phyloP scores from a whole-genome alignment of 345 rosid genomes.

The Murraya koenigii region DNA sequence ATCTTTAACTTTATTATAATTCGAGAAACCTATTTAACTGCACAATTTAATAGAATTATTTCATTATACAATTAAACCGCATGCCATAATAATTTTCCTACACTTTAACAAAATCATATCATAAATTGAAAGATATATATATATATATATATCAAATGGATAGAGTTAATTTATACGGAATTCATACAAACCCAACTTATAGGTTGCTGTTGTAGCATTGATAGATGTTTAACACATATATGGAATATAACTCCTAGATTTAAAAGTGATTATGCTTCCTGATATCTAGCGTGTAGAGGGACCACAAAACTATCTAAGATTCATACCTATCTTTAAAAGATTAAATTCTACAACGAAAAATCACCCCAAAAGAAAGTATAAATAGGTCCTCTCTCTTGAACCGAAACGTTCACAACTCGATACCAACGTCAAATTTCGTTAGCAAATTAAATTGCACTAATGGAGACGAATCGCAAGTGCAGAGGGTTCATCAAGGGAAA shows the following conservation, averaged over 20 bases:
- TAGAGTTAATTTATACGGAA: not conserved
- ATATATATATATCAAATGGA: too few species aligned
- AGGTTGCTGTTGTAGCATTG: too few species aligned
- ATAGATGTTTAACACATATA: not conserved
- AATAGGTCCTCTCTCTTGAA: conserved; percentile 14
- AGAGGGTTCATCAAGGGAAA: conserved; percentile 55
- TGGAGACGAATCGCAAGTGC: conserved; percentile 49
- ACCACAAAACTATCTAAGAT: conserved; percentile 28
- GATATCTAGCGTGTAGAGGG: conserved; percentile 25
- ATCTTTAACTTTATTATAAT: too few species aligned
- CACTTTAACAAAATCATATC: too few species aligned
- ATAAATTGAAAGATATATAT: too few species aligned
- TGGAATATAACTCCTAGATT: not conserved
- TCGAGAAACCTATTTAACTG: too few species aligned
- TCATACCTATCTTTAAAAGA: conserved; percentile 31
- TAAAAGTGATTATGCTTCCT: conserved; percentile 19
- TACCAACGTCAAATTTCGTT: not conserved
- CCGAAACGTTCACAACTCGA: conserved; percentile 13
- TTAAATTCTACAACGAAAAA: not conserved
- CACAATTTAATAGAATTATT: too few species aligned
- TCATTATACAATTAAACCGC: too few species aligned
- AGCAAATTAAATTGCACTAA: not conserved
- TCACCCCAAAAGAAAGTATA: conserved; percentile 18
- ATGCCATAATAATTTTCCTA: too few species aligned
- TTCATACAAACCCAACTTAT: not conserved